Evolutionary conservation across 2,329 filamentous ascomycete genomes (phyloP), one percentile per base, ranked within the genome.

Genomic region (Trichoderma asperellum): DNA sequence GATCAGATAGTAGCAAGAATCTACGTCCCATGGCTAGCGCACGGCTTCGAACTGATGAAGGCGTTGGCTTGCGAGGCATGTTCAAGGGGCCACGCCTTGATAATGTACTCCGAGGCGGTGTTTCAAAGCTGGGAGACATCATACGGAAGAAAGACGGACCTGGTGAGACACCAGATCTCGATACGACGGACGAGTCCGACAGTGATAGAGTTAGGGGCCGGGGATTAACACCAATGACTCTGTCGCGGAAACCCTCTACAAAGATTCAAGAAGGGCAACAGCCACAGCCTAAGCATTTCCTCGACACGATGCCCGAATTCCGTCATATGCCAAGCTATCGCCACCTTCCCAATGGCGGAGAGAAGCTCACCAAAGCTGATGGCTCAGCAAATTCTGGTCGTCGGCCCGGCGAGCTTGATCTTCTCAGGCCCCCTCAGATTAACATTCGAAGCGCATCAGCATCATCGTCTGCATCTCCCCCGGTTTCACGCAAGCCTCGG

Each of bases 51-150:
- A 43, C 71, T 1, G 79, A 81, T 18, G 79, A 81, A 49, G 69
- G 63, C 18, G 68, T 76, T 53, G 76, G 79, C 16, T 61, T 81
- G 18, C 88, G 90, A 53, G 89, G 91, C 7, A 90, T 97, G 59
- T 91, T 97, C 80, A 95, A 93, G 80, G 90, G 89, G 2, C 87
- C 89, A 61, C 86, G 91, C 68, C 89, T 95, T 71, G 92, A 93
- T 71, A 91, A 88, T 35, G 85, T 93, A 35, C 87, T 96, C 56
- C 85, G 86, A 32, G 87, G 83, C 7, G 81, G 87, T 29, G 85
- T 88, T 6, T 87, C 85, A 32, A 87, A 84, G 73, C 77, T 89
- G 16, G 83, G 86, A 35, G 87, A 88, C 62, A 80, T 89, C 64
- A 73, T 89, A 27, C 88, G 87, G 85, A 85, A 83, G 72, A 87